Base-by-base conservation (phyloP, 148 eudicot species). In the Silene latifolia region DNA sequence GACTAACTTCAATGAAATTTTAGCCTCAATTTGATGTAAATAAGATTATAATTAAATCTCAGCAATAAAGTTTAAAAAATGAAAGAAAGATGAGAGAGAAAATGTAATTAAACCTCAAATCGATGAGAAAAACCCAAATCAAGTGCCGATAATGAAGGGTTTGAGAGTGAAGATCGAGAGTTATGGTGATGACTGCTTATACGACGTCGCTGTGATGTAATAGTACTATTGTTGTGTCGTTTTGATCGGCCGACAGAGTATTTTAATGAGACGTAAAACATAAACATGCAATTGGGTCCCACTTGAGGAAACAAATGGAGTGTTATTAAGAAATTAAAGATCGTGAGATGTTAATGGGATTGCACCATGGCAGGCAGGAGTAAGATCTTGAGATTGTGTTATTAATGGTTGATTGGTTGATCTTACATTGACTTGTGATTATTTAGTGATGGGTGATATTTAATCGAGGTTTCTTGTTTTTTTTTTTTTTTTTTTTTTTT, bases 101-200 rank as follows among this genome's bases (percentile, higher is more conserved):
- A 60, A 11, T 60, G 63, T n/a, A 60, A 60, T 60, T 21, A 60
- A 60, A 60, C 63, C 63, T 60, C 24, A 60, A 60, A 56, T 15
- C 18, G n/a, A 18, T 15, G n/a, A 15, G 8, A 15, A 56, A 17
- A 18, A 56, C 20, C n/a, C 20, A 56, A 56, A 60, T 60, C 12
- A 2, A 51, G 56, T 15, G 56, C 56, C 56, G 56, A 4, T 51
- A 51, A 51, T 51, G 56, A 51, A 51, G 56, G 56, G 56, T 51
- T 51, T 51, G 56, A 51, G 56, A 12, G 56, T 51, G 56, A 48
- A 5, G 29, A 32, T 32, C 1, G 15, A 48, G 53, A 48, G 12
- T 3, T 10, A 48, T 9, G 5, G 4, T 32, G 53, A 48, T 48
- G 53, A 48, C 3, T 48, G 56, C 54, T 51, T 51, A 51, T 51